A percentile compares a stretch with the other conserved stretches of the same genome.
Conservation (phyloP, 1,284 basidiomycete genomes). For the Inonotus hispidus region DNA sequence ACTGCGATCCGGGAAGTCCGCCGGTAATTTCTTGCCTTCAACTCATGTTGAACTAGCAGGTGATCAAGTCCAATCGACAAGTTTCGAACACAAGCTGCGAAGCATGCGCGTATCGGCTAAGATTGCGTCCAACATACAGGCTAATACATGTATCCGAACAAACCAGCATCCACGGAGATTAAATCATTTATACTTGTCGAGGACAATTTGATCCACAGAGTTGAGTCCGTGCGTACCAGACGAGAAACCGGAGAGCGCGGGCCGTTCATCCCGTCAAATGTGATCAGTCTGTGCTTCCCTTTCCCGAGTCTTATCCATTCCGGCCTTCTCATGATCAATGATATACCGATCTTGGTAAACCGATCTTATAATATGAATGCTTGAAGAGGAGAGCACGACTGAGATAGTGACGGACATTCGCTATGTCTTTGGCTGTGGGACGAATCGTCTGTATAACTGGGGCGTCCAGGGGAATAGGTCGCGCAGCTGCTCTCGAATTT, state of each 20-base stretch:
- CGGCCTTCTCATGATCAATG: not conserved
- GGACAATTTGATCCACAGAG: too few relatives aligned
- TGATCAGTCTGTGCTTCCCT: too few relatives aligned
- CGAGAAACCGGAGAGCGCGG: not conserved
- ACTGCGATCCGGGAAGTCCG: not conserved
- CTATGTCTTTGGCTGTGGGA: slow-evolving; percentile 47
- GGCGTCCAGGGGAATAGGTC: slow-evolving; percentile 75
- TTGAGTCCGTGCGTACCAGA: too few relatives aligned
- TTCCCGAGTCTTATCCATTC: not conserved
- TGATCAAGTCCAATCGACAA: not conserved
- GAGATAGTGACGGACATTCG: not conserved
- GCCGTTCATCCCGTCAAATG: not conserved
- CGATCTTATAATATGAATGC: not conserved
- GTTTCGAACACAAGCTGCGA: not conserved
- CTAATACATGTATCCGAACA: too few relatives aligned
- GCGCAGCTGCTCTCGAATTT: slow-evolving; percentile 63
- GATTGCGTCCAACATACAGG: too few relatives aligned
- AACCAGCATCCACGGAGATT: too few relatives aligned
- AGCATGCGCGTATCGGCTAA: too few relatives aligned
- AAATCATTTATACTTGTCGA: too few relatives aligned
- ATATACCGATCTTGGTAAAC: not conserved
- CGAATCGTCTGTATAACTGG: slow-evolving; percentile 75
- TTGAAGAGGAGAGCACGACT: not conserved
- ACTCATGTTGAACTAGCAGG: slow-evolving; percentile 5
- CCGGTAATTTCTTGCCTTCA: not conserved